Conservation (phyloP, 495 filamentous ascomycete genomes). For the Xylaria telfairii region DNA sequence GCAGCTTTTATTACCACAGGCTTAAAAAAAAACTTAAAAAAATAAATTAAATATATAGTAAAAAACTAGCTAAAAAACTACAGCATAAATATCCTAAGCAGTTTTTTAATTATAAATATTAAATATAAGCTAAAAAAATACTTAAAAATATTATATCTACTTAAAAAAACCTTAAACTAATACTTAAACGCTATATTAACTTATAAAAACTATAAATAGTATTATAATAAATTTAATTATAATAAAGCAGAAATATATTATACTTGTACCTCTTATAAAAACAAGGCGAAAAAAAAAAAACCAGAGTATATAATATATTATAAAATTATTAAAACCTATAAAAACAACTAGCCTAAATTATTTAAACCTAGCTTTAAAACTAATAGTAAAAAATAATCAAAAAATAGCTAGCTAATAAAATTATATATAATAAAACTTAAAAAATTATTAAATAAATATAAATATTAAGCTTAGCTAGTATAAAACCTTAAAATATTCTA, state of each 20-base stretch:
- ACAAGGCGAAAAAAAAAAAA: constrained; percentile 13
- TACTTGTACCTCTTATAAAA: constrained; percentile 14
- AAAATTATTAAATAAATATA: neutral
- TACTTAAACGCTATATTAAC: constrained; percentile 24
- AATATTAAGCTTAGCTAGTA: constrained; percentile 4
- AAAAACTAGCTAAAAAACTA: constrained; percentile 8
- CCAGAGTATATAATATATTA: neutral
- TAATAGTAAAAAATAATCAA: neutral
- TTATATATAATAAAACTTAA: neutral
- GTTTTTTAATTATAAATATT: neutral
- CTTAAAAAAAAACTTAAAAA: neutral
- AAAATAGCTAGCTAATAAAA: constrained; percentile 9
- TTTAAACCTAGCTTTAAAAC: neutral
- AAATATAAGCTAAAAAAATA: constrained; percentile 11
- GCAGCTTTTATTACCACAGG: neutral
- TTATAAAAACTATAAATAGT: constrained; percentile 24
- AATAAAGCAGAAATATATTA: constrained; percentile 29
- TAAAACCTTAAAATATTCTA: neutral
- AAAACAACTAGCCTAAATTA: neutral
- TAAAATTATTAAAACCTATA: neutral
- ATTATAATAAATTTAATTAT: constrained; percentile 26
- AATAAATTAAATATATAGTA: neutral
- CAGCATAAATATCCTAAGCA: constrained; percentile 4
- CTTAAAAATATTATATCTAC: constrained; percentile 20
- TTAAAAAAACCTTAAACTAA: constrained; percentile 27